Evolutionary conservation across 1,284 basidiomycete genomes (phyloP), one percentile per base, ranked within the genome.

Genomic region (Entoloma clypeatum): DNA sequence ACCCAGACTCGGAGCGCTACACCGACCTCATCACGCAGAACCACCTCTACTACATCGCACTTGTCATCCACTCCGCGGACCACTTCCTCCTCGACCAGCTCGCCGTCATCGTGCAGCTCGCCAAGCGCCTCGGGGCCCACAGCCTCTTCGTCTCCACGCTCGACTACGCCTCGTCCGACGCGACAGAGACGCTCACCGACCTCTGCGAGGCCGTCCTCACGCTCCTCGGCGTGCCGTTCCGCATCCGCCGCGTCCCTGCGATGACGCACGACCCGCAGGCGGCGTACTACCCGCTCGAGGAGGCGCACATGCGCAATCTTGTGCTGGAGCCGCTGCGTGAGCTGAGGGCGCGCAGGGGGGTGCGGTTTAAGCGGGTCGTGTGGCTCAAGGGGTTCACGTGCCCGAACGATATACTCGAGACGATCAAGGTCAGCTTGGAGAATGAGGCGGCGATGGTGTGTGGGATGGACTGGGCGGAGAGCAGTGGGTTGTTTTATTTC

Each of bases 371-470:
- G 52, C 75, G 91, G 11, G 93, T 97, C 36, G 79, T 97, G 41
- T 96, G 93, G 93, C 73, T 96, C 49, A 97, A 96, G 59, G 93
- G 93, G 0, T 97, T 97, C 62, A 96, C 93, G 0, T 97, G 93
- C 58, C 93, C 93, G 1, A 94, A 91, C 57, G 93, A 97, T 61
- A 92, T 97, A 34, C 69, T 97, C 40, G 93, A 97, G 65, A 94
- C 88, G 13, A 80, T 96, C 58, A 83, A 92, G 49, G 85, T 96
- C 45, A 90, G 86, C 59, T 75, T 87, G 51, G 75, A 77, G 26
- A 97, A 96, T 60, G 80, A 91, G 53, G 93, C 93, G 0, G 89
- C 91, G 1, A 92, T 97, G 90, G 91, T 95, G 2, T 96, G 93
- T 60, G 92, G 92, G 17, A 96, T 96, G 93, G 93, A 97, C 60